Evolutionary conservation across 345 rosid genomes (phyloP), one percentile per base, ranked within the genome.

Genomic region (Salix udensis): DNA sequence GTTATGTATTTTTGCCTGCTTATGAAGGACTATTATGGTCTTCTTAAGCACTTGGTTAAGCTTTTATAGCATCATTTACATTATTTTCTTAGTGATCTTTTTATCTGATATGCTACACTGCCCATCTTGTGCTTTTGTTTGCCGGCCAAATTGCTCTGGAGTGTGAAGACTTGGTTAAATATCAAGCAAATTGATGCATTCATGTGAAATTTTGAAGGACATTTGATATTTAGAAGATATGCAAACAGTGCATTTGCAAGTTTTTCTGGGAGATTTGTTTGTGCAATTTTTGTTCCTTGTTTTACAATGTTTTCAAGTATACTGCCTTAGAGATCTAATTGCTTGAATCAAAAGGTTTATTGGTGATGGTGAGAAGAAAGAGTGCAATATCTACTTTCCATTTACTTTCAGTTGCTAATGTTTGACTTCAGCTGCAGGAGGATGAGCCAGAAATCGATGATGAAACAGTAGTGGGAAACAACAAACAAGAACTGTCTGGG

Each of bases 381-480:
- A 67, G 1, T 70, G 77, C 28, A 31, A 67, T 26, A 12, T 39
- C 52, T 24, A 26, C 4, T 40, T 39, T 58, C 62, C 40, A 44
- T 53, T 65, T 76, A 23, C 10, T 61, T 72, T 67, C 36, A 66
- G 55, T 75, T 39, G 68, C 74, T 81, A 61, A 82, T 68, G 5
- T 42, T 85, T 26, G 42, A 26, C 75, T 80, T 71, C 60, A 15
- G 79, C 68, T 64, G 79, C 82, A 91, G 94, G 90, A 77, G 68
- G 64, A 68, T 76, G 91, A 83, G 52, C 61, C 82, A 2, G 89
- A 73, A 48, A 74, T 77, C 26, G 80, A 71, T 23, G 85, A 78
- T 72, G 87, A 82, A 80, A 68, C 70, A 34, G 73, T 68, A 70
- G 34, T 13, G 66, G 64, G 50, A 46, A 65, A 80, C 8, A 34